These are phyloP conservation scores for Isoetes taiwanensis DNA, from an alignment of 75 land plant species.

Conservation along the genomic window DNA sequence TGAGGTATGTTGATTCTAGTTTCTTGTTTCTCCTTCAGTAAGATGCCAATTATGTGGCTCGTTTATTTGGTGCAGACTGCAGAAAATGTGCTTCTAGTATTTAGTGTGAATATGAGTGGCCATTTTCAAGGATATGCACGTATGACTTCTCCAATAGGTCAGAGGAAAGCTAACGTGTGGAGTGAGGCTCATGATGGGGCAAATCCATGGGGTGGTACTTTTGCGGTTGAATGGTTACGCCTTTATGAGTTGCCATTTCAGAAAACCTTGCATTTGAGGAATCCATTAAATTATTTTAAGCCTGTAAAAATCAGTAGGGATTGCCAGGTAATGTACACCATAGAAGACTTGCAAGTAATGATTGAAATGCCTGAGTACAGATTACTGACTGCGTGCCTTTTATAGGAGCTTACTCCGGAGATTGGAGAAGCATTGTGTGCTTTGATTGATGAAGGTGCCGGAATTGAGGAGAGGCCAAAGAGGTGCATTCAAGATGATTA, in stretches of 20 bases:
- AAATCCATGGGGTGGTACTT: slow-evolving; percentile 81
- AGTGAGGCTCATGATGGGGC: slow-evolving; percentile 51
- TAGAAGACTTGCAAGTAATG: not conserved
- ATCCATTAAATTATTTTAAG: slow-evolving; percentile 68
- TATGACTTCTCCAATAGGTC: slow-evolving; percentile 79
- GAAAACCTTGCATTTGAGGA: slow-evolving; percentile 73
- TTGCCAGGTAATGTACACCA: slow-evolving; percentile 43
- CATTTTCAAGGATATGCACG: slow-evolving; percentile 88
- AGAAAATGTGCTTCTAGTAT: slow-evolving; percentile 49
- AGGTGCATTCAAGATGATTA: slow-evolving; percentile 23
- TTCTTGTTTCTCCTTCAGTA: slow-evolving; percentile 7
- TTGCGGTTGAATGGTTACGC: slow-evolving; percentile 62
- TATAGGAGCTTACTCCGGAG: slow-evolving; percentile 61
- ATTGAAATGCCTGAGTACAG: not conserved
- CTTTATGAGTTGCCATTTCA: slow-evolving; percentile 62
- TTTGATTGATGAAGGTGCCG: slow-evolving; percentile 50
- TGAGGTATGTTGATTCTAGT: slow-evolving; percentile 30
- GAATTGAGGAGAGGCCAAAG: slow-evolving; percentile 23
- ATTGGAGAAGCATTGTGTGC: slow-evolving; percentile 76
- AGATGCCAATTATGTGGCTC: not conserved
- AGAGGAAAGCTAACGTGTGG: slow-evolving; percentile 64
- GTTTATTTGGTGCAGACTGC: slow-evolving; percentile 44
- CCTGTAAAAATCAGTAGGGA: slow-evolving; percentile 87
- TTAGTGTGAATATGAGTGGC: slow-evolving; percentile 91
- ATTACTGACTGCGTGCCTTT: not conserved